Evolutionary conservation across 495 filamentous ascomycete genomes (phyloP).

Genomic region (Talaromyces borbonicus): DNA sequence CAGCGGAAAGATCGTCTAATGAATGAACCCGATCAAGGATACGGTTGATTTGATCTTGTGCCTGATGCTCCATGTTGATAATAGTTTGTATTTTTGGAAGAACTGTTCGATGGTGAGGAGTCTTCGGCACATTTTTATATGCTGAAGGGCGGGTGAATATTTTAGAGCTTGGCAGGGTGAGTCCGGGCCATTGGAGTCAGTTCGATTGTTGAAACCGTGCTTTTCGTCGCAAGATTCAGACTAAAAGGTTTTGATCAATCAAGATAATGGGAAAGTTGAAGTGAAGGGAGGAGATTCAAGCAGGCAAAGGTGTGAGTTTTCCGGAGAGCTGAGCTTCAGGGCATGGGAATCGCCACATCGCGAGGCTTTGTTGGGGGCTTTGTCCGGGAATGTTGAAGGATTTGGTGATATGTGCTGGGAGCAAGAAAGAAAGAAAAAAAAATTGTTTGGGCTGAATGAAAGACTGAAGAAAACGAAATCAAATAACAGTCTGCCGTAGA

Average conservation of each 20-base stretch:
- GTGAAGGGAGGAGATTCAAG: not conserved
- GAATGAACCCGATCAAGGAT: not conserved
- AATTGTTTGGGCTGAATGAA: no score
- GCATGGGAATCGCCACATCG: not conserved
- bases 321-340: not conserved
- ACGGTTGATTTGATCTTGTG: not conserved
- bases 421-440: not conserved
- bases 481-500: no score
- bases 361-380: not conserved
- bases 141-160: not conserved
- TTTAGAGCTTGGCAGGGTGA: not conserved
- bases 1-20: not conserved
- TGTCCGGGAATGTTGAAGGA: not conserved
- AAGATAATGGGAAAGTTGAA: not conserved
- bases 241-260: not conserved
- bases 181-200: not conserved
- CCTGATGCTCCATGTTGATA: not conserved
- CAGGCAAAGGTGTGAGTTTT: slow-evolving; percentile 1
- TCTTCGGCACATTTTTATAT: slow-evolving; percentile 6
- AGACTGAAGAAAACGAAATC: no score
- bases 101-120: not conserved
- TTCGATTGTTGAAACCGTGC: not conserved
- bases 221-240: not conserved
- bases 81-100: not conserved
- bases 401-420: slow-evolving; percentile 2